phyloP scores from a whole-genome alignment of 2,329 filamentous ascomycete genomes.

The Venturiaceae sp. region DNA sequence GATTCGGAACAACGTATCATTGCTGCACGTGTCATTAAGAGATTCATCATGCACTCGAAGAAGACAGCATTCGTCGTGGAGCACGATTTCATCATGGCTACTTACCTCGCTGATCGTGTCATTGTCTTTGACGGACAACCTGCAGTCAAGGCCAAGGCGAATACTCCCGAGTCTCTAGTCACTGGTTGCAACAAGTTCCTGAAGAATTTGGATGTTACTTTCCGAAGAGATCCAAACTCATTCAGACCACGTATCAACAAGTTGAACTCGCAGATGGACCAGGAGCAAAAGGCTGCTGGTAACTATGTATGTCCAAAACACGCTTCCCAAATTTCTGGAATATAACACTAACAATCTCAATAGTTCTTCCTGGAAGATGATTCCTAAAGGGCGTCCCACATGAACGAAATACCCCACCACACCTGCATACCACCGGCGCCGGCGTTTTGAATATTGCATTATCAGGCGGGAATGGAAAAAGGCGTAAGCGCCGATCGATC shows the following conservation, averaged over 20 bases:
- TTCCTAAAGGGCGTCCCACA: slow-evolving; percentile 22
- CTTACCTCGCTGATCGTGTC: slow-evolving; percentile 78
- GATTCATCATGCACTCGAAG: slow-evolving; percentile 99
- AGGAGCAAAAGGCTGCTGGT: slow-evolving; percentile 88
- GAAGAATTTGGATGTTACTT: slow-evolving; percentile 94
- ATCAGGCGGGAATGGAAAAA: neutral
- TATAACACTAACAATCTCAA: slow-evolving; percentile 7
- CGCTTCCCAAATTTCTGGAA: neutral
- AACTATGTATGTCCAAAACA: slow-evolving; percentile 63
- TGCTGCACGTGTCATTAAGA: slow-evolving; percentile 94
- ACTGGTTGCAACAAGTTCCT: slow-evolving; percentile 96
- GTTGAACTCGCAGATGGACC: slow-evolving; percentile 86
- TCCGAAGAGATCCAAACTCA: slow-evolving; percentile 94
- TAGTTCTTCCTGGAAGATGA: slow-evolving; percentile 94
- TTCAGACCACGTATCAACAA: slow-evolving; percentile 99
- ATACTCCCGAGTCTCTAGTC: slow-evolving; percentile 81
- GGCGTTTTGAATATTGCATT: neutral
- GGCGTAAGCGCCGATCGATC: neutral
- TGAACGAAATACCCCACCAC: slow-evolving; percentile 1
- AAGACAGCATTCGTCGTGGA: slow-evolving; percentile 99
- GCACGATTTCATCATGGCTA: slow-evolving; percentile 99
- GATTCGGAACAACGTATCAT: slow-evolving; percentile 99
- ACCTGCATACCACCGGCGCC: neutral
- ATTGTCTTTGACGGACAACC: slow-evolving; percentile 97
- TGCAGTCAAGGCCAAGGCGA: slow-evolving; percentile 78